These are phyloP conservation scores for Galerina sulciceps DNA, from an alignment of 768 basidiomycete genomes.

Conservation along the genomic window DNA sequence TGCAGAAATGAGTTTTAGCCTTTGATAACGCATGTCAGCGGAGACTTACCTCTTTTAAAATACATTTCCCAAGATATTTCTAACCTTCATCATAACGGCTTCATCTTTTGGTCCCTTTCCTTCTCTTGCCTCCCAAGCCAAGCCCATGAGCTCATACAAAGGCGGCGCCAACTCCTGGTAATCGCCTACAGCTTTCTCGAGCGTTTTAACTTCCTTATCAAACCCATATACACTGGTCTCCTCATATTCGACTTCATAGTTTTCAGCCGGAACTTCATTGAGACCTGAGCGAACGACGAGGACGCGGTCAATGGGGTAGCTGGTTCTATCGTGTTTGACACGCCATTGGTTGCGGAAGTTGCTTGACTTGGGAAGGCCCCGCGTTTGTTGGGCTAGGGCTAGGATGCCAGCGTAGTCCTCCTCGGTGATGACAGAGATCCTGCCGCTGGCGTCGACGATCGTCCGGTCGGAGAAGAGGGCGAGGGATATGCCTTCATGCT, in stretches of 20 bases:
- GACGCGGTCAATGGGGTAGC: conserved; percentile 39
- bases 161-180: conserved; percentile 30
- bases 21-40: no score
- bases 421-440: conserved; percentile 26
- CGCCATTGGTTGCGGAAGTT: conserved; percentile 40
- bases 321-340: conserved; percentile 31
- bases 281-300: conserved; percentile 21
- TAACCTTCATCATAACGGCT: conserved; percentile 30
- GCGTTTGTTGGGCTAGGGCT: not conserved
- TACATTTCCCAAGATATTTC: conserved; percentile 27
- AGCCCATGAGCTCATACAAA: conserved; percentile 35
- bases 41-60: conserved; percentile 15
- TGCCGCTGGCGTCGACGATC: conserved; percentile 36
- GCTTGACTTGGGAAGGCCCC: conserved; percentile 27
- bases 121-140: conserved; percentile 38
- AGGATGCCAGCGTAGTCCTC: conserved; percentile 30
- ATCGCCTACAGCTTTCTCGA: conserved; percentile 31
- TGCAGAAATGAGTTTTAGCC: no score
- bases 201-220: conserved; percentile 28
- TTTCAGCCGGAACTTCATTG: not conserved
- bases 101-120: conserved; percentile 27
- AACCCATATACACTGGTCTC: conserved; percentile 42
- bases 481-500: conserved; percentile 39
- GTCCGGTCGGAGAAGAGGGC: conserved; percentile 32
- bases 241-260: conserved; percentile 18